Evolutionary conservation across 2,329 filamentous ascomycete species (phyloP).

Genomic region (Sporothrix mexicana): DNA sequence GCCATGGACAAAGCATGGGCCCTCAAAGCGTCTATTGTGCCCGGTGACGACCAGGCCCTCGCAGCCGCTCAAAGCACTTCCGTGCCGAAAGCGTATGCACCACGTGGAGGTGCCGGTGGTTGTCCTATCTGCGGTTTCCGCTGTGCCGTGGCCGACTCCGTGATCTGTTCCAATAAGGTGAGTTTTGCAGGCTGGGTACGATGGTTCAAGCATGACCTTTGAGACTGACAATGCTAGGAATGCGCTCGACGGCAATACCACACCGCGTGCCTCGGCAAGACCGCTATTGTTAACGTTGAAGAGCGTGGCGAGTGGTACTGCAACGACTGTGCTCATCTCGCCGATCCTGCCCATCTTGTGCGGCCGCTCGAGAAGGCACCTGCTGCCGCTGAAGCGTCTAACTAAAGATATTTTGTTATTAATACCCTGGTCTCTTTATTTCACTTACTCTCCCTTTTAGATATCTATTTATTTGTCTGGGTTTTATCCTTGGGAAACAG

Average conservation of each 20-base stretch:
- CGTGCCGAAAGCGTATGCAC: slow-evolving; percentile 19
- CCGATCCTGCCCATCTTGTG: slow-evolving; percentile 25
- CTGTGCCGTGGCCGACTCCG: slow-evolving; percentile 44
- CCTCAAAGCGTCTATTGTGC: slow-evolving; percentile 22
- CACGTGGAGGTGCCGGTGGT: slow-evolving; percentile 41
- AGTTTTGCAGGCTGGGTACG: no score
- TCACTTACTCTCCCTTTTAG: background rate
- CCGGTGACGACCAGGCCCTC: slow-evolving; percentile 20
- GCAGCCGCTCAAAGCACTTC: slow-evolving; percentile 3
- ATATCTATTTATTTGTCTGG: background rate
- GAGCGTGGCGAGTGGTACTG: slow-evolving; percentile 48
- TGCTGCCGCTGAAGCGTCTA: background rate
- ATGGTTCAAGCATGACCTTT: background rate
- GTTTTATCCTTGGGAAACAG: background rate
- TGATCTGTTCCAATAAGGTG: slow-evolving; percentile 60
- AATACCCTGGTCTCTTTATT: background rate
- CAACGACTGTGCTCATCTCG: slow-evolving; percentile 48
- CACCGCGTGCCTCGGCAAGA: slow-evolving; percentile 51
- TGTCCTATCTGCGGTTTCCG: slow-evolving; percentile 55
- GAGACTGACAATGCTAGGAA: slow-evolving; percentile 42
- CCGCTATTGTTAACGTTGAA: slow-evolving; percentile 47
- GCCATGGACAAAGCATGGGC: slow-evolving; percentile 41
- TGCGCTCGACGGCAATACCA: slow-evolving; percentile 57
- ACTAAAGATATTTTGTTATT: no score
- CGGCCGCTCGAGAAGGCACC: slow-evolving; percentile 12